Percentiles rank a stretch among this genome's conserved stretches.
phyloP scores from a whole-genome alignment of 2,329 filamentous ascomycete species.

The Rhynchosporium agropyri region DNA sequence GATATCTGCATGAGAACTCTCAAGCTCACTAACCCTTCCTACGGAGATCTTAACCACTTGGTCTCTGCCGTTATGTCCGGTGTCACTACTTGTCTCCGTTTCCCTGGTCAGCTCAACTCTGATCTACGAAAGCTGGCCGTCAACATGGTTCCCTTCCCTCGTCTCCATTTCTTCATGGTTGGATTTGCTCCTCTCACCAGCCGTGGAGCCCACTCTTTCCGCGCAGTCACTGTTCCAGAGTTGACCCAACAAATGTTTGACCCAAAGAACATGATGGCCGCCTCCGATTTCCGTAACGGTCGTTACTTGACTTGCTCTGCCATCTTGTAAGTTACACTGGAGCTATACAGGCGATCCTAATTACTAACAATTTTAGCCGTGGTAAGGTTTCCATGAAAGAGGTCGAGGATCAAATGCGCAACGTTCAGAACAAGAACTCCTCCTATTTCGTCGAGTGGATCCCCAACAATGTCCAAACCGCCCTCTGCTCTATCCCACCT shows the following conservation, averaged over 20 bases:
- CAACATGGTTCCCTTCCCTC: constrained; percentile 99
- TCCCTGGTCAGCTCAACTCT: constrained; percentile 99
- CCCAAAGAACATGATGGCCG: constrained; percentile 99
- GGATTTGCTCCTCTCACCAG: constrained; percentile 98
- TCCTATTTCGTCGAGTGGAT: constrained; percentile 99
- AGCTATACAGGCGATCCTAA: not conserved
- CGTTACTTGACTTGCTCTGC: constrained; percentile 99
- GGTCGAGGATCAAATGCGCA: constrained; percentile 99
- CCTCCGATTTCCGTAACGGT: constrained; percentile 99
- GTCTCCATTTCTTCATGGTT: constrained; percentile 99
- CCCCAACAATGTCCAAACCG: constrained; percentile 99
- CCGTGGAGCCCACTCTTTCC: constrained; percentile 90
- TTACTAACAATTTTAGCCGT: constrained; percentile 62
- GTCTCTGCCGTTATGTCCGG: constrained; percentile 99
- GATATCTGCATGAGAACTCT: constrained; percentile 99
- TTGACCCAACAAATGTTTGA: constrained; percentile 99
- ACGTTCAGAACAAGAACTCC: constrained; percentile 99
- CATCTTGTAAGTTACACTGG: constrained; percentile 68
- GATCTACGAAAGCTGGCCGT: constrained; percentile 99
- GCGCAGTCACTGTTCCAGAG: constrained; percentile 95
- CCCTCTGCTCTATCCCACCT: constrained; percentile 97
- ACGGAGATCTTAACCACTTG: constrained; percentile 99
- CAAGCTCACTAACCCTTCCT: constrained; percentile 97
- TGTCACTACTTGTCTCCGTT: constrained; percentile 97
- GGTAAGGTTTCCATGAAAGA: constrained; percentile 99